Base-by-base conservation (phyloP, 441 rosid species). In the Metrosideros polymorpha region DNA sequence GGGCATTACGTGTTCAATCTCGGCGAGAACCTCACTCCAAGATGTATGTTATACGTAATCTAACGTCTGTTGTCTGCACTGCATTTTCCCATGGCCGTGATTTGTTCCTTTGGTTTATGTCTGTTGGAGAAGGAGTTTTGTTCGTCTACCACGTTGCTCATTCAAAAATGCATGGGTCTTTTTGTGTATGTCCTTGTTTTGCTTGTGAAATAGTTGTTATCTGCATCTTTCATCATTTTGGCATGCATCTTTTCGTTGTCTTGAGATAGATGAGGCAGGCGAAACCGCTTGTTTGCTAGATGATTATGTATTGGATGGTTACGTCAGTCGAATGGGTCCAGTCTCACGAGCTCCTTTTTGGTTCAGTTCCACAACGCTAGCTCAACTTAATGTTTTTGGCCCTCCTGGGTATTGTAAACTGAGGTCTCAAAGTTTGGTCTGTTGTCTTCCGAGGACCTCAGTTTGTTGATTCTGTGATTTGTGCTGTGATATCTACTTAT, bases 11-110 rank as follows among this genome's bases (percentile, higher is more conserved):
- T 92, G 39, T 96, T 91, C 87, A 92, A 85, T 84, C 92, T 93
- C 76, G 93, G 99, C 83, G 99, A 96, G 71, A 96, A 96, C 92
- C 95, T 96, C 89, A 94, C 97, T 87, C 92, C 97, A 51, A 90
- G 99, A 92, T 96, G 99, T 96, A 85, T 88, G 97, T 87, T 86
- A 85, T 18, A 45, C 47, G n/a, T 10, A 6, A 39, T 71, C n/a
- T 9, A 25, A 71, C 39, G 2, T 39, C 49, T 22, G 47, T 39
- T 25, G 15, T 22, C 12, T 39, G n/a, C 47, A 25, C 79, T 39
- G 49, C 79, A 27, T 71, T 39, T 71, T 22, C 0, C n/a, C 15
- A 6, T 71, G 49, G 39, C n/a, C n/a, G 2, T 66, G 79, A 66
- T 35, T 35, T 1, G 47, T 22, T 66, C 7, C 15, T 66, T 24